These are phyloP conservation scores for Cladosporium cucumerinum DNA, from an alignment of 2,329 filamentous ascomycete species.

Conservation along the genomic window DNA sequence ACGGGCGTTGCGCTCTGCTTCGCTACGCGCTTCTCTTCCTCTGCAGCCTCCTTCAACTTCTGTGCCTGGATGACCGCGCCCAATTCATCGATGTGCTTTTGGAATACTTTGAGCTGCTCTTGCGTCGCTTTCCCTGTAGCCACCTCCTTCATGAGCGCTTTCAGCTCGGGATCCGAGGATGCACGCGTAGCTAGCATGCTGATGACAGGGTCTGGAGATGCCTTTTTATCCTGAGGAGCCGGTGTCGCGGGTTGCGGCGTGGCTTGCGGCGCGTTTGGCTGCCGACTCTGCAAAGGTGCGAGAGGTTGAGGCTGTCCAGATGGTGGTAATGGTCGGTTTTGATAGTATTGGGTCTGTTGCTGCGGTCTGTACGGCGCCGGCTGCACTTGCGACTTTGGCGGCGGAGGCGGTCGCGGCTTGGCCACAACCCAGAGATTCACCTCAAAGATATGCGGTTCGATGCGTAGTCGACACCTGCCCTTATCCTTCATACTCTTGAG, in stretches of 20 bases:
- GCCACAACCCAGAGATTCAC: conserved; percentile 71
- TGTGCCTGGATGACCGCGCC: conserved; percentile 34
- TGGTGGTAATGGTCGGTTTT: conserved; percentile 23
- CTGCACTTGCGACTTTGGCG: conserved; percentile 18
- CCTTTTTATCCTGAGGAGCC: conserved; percentile 28
- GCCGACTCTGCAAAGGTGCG: conserved; percentile 13
- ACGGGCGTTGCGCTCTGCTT: background rate
- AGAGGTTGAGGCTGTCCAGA: conserved; percentile 16
- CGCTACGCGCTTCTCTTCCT: conserved; percentile 2
- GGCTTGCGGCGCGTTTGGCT: conserved; percentile 6
- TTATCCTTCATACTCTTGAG: conserved; percentile 49
- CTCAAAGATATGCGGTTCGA: conserved; percentile 77
- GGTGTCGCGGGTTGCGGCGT: conserved; percentile 13
- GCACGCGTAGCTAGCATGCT: conserved; percentile 73
- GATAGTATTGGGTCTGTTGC: conserved; percentile 21
- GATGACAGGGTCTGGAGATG: conserved; percentile 68
- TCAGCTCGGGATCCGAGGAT: conserved; percentile 67
- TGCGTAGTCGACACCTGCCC: conserved; percentile 68
- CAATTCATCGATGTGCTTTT: conserved; percentile 76
- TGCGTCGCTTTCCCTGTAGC: conserved; percentile 70
- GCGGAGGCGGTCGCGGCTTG: conserved; percentile 54
- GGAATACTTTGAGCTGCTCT: conserved; percentile 71
- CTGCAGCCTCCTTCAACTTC: conserved; percentile 6
- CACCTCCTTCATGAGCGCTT: conserved; percentile 79
- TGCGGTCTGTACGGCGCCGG: conserved; percentile 22